Evolutionary conservation across 140 eudicot genomes (phyloP), one percentile per base, ranked within the genome.

Genomic region (Eryngium alpinum): DNA sequence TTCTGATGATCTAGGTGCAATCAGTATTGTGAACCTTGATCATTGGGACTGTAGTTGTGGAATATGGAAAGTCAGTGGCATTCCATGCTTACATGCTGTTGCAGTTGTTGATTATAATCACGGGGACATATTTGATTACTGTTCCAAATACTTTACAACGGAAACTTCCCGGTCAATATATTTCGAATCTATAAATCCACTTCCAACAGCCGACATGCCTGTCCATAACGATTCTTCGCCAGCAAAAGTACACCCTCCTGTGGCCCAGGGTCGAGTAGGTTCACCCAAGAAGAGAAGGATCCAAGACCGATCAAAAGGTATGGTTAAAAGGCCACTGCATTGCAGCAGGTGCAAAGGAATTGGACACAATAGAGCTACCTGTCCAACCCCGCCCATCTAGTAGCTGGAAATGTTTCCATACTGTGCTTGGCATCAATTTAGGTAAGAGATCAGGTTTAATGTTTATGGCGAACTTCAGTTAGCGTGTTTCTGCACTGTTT

Each of bases 11-110:
- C 59, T 75, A 10, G 59, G 60, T 49, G 59, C 33, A 75, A 25
- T 49, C 12, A 44, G 53, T 53, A 27, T 75, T 49, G 17, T 75
- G 59, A 75, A 75, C 79, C 53, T 75, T 75, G 79, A 75, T 25
- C 79, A 22, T 57, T 75, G 79, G 79, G 79, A 46, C 62, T 75
- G 79, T 75, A 75, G 79, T 75, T 75, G 79, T 7, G 62, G 79
- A 25, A 75, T 75, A 60, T 75, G 79, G 79, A 60, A 75, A 75
- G 79, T 49, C 79, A 25, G 59, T 75, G 62, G 79, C 25, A 75
- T 75, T 49, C 79, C 79, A 75, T 75, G 79, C 62, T 49, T 25
- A 44, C 79, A 75, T 49, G 59, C 62, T 25, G 79, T 75, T 25
- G 79, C 79, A 24, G 78, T 57, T 5, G 62, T 75, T 49, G 79